Evolutionary conservation across 331 rosid species (phyloP), one percentile per base, ranked within the genome.

Genomic region (Cydonia oblonga): DNA sequence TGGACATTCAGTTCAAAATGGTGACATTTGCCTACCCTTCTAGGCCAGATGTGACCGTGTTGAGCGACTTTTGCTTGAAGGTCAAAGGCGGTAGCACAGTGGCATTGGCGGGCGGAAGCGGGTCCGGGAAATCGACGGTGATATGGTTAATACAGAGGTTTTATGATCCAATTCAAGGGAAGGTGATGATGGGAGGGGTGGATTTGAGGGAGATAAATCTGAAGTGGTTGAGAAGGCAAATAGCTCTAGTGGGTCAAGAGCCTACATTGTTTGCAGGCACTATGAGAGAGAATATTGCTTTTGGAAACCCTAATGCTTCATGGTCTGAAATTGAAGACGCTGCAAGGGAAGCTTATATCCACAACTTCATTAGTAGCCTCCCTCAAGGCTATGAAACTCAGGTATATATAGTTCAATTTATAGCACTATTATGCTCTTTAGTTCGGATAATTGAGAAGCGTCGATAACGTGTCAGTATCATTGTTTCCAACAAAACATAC

Each of bases 361-460:
- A 93, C 75, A 89, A 86, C 53, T 93, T 93, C 83, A 86, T 93
- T 9, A 78, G 96, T 80, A 85, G 89, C 70, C 97, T 93, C 62
- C 92, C 98, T 81, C 86, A 93, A 73, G 98, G 96, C 68, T 90
- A 86, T 68, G 98, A 89, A 79, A 87, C 98, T 46, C 90, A 89
- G 96, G 98, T 93, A 85, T 61, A 68, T 20, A 42, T 42, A 40
- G 46, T 24, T 62, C 51, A 70, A 8, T 32, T 30, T 57, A 18
- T 13, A 14, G 13, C 33, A 24, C 18, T 51, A 51, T 32, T 32
- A 11, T 24, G 25, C 9, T n/a, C 7, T 10, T 49, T 69, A 38
- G 44, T 38, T 10, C 14, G 14, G 44, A 38, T 38, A 38, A 38
- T 38, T 38, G 2, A 38, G 5, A 38, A 38, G 46, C 0, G 5